Evolutionary conservation across 371 early-diverging fungal genomes (phyloP).

Genomic region (Basidiobolus meristosporus): DNA sequence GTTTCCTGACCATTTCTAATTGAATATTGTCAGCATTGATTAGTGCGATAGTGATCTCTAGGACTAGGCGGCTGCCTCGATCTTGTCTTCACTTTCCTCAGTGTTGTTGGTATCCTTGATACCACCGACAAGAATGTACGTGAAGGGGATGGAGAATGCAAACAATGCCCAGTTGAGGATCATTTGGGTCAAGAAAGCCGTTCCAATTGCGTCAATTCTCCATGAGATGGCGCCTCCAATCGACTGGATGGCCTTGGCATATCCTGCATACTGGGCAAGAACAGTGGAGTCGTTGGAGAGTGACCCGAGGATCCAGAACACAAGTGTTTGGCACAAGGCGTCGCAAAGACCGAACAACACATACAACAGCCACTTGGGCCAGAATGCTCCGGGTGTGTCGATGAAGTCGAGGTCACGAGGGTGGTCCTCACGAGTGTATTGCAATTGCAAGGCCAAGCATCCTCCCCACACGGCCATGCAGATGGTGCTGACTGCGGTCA

Average conservation of each 20-base stretch:
- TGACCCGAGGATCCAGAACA: slow-evolving; percentile 54
- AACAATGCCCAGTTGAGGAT: too few relatives aligned
- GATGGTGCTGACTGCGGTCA: slow-evolving; percentile 16
- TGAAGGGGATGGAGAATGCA: slow-evolving; percentile 10
- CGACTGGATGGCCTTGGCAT: slow-evolving; percentile 19
- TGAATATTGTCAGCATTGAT: too few relatives aligned
- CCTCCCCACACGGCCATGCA: slow-evolving; percentile 38
- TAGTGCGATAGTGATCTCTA: too few relatives aligned
- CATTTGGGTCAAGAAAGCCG: slow-evolving; percentile 5
- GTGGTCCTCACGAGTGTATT: slow-evolving; percentile 12
- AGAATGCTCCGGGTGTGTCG: too few relatives aligned
- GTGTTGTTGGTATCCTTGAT: slow-evolving; percentile 8
- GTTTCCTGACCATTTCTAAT: too few relatives aligned
- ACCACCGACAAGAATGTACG: slow-evolving; percentile 8
- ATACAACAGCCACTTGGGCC: too few relatives aligned
- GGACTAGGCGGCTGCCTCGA: too few relatives aligned
- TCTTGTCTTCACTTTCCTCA: too few relatives aligned
- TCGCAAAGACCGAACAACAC: slow-evolving; percentile 31
- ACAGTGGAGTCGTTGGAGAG: slow-evolving; percentile 42
- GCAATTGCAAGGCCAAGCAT: slow-evolving; percentile 30
- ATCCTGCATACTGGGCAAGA: slow-evolving; percentile 50
- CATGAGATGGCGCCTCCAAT: slow-evolving; percentile 18
- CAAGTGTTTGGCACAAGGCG: slow-evolving; percentile 30
- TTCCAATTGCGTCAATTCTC: slow-evolving; percentile 10
- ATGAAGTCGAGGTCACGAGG: slow-evolving; percentile 14